A percentile compares a stretch with the other conserved stretches of the same genome.
These are phyloP conservation scores for Plicaturopsis crispa DNA, from an alignment of 768 basidiomycete genomes.

Conservation along the genomic window DNA sequence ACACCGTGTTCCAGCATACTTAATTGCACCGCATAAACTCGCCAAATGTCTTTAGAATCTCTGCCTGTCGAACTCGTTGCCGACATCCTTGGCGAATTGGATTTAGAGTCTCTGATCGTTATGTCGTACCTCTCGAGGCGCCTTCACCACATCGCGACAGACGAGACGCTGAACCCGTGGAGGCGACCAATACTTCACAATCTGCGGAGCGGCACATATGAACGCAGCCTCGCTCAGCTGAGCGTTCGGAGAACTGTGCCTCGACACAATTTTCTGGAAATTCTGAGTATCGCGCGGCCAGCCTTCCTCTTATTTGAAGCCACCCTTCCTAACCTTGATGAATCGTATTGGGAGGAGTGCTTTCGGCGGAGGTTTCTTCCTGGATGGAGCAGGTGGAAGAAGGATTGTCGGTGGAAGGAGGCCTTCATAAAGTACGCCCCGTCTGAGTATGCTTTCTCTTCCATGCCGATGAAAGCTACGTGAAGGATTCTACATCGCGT, in stretches of 20 bases:
- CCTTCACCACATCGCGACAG: conserved; percentile 50
- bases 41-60: conserved; percentile 29
- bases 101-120: conserved; percentile 50
- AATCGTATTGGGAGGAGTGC: conserved; percentile 68
- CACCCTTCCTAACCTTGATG: conserved; percentile 59
- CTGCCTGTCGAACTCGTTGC: conserved; percentile 76
- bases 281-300: conserved; percentile 55
- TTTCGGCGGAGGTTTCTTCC: conserved; percentile 69
- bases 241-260: conserved; percentile 60
- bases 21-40: too few relatives aligned
- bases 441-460: conserved; percentile 5
- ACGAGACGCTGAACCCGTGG: conserved; percentile 69
- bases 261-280: conserved; percentile 74
- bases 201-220: conserved; percentile 40
- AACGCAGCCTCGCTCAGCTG: conserved; percentile 45
- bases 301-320: conserved; percentile 60
- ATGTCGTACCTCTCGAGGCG: conserved; percentile 55
- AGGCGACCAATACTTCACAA: conserved; percentile 58
- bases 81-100: conserved; percentile 62
- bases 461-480: conserved; percentile 6
- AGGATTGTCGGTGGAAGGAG: conserved; percentile 55
- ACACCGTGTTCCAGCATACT: conserved; percentile 3
- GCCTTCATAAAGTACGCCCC: conserved; percentile 54
- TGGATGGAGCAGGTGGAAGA: conserved; percentile 68
- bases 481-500: conserved; percentile 52